Base-by-base conservation (phyloP, 169 alveolate genomes). In the Plasmodium vinckei region DNA sequence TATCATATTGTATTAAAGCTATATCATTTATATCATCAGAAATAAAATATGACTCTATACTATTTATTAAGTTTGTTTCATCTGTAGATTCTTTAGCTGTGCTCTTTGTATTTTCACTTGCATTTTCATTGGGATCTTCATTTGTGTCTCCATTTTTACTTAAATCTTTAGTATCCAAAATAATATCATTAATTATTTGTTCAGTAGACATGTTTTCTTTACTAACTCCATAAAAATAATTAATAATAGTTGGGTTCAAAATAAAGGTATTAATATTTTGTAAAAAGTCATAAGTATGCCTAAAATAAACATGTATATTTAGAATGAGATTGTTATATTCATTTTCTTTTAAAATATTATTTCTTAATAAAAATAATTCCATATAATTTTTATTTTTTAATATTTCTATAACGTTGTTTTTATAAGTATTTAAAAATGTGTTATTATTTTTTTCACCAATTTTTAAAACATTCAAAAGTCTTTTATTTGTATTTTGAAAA, bases 241-340 rank as follows among this genome's bases (percentile, higher is more conserved):
- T 67, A 63, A 75, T 63, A 47, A 75, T 61, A 44, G 63, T 19
- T 5, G 88, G 88, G 44, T 75, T 53, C 39, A 75, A 57, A 2
- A 75, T 10, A 63, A 75, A 75, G 51, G 33, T 42, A 44, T 75
- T 67, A 1, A 60, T 64, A 10, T 44, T 42, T 47, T 75, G 49
- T 56, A 75, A 67, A 46, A 75, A 42, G n/a, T 10, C 42, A 63
- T 27, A 61, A 33, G 88, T 46, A 56, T 75, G 54, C 47, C 65
- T 75, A 44, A 61, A 75, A 51, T 75, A 75, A 27, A 42, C 47
- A 64, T 75, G 88, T 15, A 67, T 75, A 49, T 75, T 75, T 67
- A 75, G 17, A 47, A 75, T 75, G 65, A 75, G 88, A 10, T 63
- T 19, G 49, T 64, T 75, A 63, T 75, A 75, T 61, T 75, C 88